These are phyloP conservation scores for Talaromyces sp. DNA, from an alignment of 2,329 filamentous ascomycete species.

Conservation along the genomic window DNA sequence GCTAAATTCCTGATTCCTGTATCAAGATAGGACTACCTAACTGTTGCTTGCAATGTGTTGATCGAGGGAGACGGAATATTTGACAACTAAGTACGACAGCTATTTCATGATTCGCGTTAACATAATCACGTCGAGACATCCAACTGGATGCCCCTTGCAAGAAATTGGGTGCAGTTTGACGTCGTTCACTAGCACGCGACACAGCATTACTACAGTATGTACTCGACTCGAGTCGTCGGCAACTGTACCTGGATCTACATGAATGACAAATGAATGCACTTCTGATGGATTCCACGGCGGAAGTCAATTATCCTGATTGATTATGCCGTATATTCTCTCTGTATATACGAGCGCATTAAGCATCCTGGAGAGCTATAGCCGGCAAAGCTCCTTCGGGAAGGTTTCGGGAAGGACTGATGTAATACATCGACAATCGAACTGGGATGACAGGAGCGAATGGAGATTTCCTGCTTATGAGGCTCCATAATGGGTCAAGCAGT, in stretches of 20 bases:
- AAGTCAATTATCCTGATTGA: background rate
- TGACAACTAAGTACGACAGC: background rate
- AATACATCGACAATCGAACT: background rate
- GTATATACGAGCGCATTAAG: background rate
- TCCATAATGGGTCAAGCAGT: background rate
- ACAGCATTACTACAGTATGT: background rate
- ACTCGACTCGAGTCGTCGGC: background rate
- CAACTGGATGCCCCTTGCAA: background rate
- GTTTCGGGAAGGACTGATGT: conserved; percentile 10
- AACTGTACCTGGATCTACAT: background rate
- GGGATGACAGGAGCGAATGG: background rate
- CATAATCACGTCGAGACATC: background rate
- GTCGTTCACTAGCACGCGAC: background rate
- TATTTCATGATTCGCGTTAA: background rate
- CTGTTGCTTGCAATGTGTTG: background rate
- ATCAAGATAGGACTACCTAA: background rate
- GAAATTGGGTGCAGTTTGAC: background rate
- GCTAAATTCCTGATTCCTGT: background rate
- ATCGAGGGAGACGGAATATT: background rate
- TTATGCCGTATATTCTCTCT: background rate
- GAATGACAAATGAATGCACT: background rate
- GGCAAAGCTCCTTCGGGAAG: background rate
- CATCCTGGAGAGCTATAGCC: background rate
- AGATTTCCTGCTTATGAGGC: background rate
- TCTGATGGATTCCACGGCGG: background rate